Conservation (phyloP, 306 rosid genomes). For the Pterocarpus macrocarpus region DNA sequence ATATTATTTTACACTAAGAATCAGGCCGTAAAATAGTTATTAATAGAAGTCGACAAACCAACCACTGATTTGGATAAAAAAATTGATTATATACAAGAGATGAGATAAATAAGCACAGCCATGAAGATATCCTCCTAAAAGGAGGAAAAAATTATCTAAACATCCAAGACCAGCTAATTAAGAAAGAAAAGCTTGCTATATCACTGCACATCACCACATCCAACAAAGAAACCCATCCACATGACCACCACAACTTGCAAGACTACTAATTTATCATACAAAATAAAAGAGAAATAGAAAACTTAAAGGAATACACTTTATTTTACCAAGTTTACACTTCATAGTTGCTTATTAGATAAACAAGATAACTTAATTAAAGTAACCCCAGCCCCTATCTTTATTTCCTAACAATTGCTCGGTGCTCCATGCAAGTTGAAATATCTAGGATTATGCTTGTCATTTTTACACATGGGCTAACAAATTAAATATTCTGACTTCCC, state of each 20-base stretch:
- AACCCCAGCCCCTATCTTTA: neutral
- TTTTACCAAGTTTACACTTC: conserved; percentile 3
- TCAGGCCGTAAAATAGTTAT: neutral
- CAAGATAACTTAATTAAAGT: neutral
- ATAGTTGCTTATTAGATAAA: conserved; percentile 3
- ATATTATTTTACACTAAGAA: conserved; percentile 30
- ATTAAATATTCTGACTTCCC: neutral
- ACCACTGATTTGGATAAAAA: conserved; percentile 2
- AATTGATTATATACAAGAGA: neutral
- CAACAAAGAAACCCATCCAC: conserved; percentile 34
- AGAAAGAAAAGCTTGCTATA: neutral
- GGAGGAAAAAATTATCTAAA: neutral
- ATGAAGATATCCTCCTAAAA: conserved; percentile 2
- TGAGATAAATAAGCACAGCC: conserved; percentile 7
- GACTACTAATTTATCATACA: neutral
- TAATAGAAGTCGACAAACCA: conserved; percentile 20
- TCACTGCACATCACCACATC: neutral
- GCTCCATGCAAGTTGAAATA: neutral
- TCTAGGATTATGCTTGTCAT: neutral
- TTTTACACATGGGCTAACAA: conserved; percentile 1
- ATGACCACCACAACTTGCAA: neutral
- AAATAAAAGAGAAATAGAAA: neutral
- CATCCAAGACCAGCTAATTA: conserved; percentile 14
- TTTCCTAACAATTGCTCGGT: neutral
- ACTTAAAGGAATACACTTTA: neutral